Conservation (phyloP, 768 basidiomycete species). For the Psilocybe cyanescens region DNA sequence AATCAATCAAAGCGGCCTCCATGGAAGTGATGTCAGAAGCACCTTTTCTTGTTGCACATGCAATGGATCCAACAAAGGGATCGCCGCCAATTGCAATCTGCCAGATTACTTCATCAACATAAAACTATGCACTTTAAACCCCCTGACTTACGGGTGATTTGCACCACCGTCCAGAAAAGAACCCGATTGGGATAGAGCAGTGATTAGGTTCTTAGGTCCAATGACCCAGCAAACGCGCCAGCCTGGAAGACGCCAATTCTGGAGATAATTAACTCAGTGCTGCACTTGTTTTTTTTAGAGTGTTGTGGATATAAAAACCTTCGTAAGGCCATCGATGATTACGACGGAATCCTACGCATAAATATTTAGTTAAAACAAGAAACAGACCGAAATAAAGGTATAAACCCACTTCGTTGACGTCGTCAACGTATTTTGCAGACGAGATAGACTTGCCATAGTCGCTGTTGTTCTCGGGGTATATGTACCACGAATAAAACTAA, state of each 20-base stretch:
- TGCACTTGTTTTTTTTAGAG: background rate
- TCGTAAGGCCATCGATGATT: conserved; percentile 92
- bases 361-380: background rate
- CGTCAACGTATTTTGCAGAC: conserved; percentile 82
- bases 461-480: conserved; percentile 78
- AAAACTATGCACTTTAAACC: background rate
- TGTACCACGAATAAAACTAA: conserved; percentile 95
- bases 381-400: background rate
- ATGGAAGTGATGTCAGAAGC: background rate
- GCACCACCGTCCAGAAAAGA: conserved; percentile 96
- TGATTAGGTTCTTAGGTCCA: conserved; percentile 86
- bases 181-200: conserved; percentile 90
- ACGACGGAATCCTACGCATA: conserved; percentile 69
- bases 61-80: conserved; percentile 77
- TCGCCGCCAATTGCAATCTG: conserved; percentile 86
- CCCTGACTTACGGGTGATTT: conserved; percentile 76
- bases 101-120: background rate
- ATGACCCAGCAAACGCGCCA: conserved; percentile 96
- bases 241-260: conserved; percentile 96
- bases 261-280: conserved; percentile 4
- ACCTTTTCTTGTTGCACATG: conserved; percentile 75
- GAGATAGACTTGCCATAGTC: conserved; percentile 82
- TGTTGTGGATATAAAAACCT: conserved; percentile 45
- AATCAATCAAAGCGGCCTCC: background rate
- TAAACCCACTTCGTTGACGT: conserved; percentile 70